These are phyloP conservation scores for Rhododendron mucronatum DNA, from an alignment of 148 eudicot genomes.

Conservation along the genomic window DNA sequence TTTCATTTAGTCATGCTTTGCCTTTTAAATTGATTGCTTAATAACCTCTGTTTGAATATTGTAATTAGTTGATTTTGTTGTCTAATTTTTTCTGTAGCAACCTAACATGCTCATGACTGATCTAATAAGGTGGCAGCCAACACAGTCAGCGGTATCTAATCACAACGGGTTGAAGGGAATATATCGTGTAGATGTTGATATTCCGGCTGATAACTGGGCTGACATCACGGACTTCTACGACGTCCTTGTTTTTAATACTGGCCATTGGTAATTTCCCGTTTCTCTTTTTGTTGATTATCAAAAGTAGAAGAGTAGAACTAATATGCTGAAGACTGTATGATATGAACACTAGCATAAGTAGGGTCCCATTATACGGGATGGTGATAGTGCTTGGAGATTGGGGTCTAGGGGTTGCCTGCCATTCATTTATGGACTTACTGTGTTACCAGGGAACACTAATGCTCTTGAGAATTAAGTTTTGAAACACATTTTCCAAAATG, in stretches of 20 bases:
- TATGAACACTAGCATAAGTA: background rate
- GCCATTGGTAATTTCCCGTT: slow-evolving; percentile 64
- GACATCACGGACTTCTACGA: slow-evolving; percentile 65
- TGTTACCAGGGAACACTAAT: background rate
- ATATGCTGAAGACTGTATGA: background rate
- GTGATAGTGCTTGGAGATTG: background rate
- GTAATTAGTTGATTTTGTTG: slow-evolving; percentile 4
- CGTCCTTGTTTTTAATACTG: slow-evolving; percentile 82
- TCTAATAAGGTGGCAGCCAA: slow-evolving; percentile 76
- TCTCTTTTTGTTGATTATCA: background rate
- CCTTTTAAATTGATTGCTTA: background rate
- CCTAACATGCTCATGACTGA: slow-evolving; percentile 42
- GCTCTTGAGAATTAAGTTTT: background rate
- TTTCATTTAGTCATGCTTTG: background rate
- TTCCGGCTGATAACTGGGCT: slow-evolving; percentile 85
- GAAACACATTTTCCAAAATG: background rate
- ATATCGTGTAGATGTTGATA: slow-evolving; percentile 82
- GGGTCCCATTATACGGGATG: background rate
- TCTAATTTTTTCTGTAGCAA: background rate
- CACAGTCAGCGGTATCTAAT: slow-evolving; percentile 25
- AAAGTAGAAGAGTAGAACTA: background rate
- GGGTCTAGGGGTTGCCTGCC: slow-evolving; percentile 6
- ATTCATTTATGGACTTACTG: background rate
- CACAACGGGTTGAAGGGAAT: slow-evolving; percentile 60
- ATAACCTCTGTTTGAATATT: background rate